Percentiles rank a stretch among this genome's conserved stretches.
These are phyloP conservation scores for Dalbergia cultrata DNA, from an alignment of 306 rosid species.

Conservation along the genomic window DNA sequence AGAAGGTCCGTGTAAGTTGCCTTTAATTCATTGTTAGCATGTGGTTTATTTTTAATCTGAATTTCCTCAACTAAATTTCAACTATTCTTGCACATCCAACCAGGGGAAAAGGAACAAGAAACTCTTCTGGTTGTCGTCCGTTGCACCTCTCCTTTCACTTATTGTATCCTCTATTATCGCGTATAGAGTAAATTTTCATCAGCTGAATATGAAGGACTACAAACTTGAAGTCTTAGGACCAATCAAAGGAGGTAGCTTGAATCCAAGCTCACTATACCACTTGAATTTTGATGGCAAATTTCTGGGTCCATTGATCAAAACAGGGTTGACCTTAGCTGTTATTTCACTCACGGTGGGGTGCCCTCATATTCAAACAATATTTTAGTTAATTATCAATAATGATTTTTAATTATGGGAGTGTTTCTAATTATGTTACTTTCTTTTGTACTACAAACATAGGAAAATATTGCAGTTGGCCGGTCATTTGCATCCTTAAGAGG, in stretches of 20 bases:
- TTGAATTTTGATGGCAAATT: constrained; percentile 52
- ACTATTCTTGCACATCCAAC: neutral
- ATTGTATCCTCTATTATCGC: constrained; percentile 65
- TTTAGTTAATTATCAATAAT: neutral
- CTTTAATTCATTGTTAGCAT: neutral
- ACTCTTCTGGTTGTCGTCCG: constrained; percentile 71
- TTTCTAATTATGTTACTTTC: neutral
- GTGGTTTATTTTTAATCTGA: constrained; percentile 1
- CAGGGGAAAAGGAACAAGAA: constrained; percentile 71
- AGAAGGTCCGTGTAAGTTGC: no score
- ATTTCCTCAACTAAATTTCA: neutral
- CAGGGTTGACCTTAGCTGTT: constrained; percentile 62
- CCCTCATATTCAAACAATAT: neutral
- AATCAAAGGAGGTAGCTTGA: constrained; percentile 69
- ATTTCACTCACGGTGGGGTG: constrained; percentile 72
- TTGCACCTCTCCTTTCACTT: constrained; percentile 75
- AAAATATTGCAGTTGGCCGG: constrained; percentile 76
- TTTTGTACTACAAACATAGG: constrained; percentile 47
- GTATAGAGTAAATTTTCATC: constrained; percentile 56
- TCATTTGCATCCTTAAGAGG: constrained; percentile 73
- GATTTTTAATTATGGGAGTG: neutral
- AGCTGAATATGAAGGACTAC: constrained; percentile 44
- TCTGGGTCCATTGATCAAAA: constrained; percentile 60
- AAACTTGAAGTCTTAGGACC: constrained; percentile 70
- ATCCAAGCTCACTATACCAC: constrained; percentile 67